These are phyloP conservation scores for Coemansia sp. DNA, from an alignment of 192 early-diverging fungal genomes.

Conservation along the genomic window DNA sequence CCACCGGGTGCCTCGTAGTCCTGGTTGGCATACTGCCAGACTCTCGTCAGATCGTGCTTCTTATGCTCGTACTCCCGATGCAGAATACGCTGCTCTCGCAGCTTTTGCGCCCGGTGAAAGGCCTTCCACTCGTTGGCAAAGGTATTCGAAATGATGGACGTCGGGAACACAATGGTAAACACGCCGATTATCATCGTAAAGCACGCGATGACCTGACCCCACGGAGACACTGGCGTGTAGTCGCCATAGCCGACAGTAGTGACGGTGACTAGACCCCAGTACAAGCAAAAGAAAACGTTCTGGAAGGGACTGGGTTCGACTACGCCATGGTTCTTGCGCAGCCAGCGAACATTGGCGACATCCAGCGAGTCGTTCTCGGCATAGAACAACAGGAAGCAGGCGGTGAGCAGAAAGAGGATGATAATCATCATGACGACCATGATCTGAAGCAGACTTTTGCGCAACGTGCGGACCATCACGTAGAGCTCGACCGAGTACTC, in stretches of 20 bases:
- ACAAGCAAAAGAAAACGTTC: conserved; percentile 56
- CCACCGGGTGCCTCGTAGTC: conserved; percentile 14
- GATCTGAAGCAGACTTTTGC: conserved; percentile 45
- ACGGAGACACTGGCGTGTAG: conserved; percentile 51
- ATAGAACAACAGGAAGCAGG: conserved; percentile 46
- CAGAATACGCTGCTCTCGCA: conserved; percentile 33
- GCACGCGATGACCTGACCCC: conserved; percentile 54
- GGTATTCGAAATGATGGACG: conserved; percentile 61
- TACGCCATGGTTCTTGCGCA: conserved; percentile 44
- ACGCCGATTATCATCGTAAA: conserved; percentile 60
- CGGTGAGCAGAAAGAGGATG: conserved; percentile 33
- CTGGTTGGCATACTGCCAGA: conserved; percentile 36
- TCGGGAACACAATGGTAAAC: conserved; percentile 60
- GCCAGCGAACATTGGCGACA: conserved; percentile 28
- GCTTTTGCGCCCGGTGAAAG: conserved; percentile 45
- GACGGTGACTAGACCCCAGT: conserved; percentile 60
- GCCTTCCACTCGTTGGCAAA: conserved; percentile 59
- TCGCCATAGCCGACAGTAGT: conserved; percentile 63
- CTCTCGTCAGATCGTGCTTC: conserved; percentile 20
- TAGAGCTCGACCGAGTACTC: conserved; percentile 53
- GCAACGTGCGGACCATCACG: conserved; percentile 46
- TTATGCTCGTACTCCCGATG: conserved; percentile 29
- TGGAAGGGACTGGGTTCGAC: conserved; percentile 57
- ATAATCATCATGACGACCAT: conserved; percentile 48
- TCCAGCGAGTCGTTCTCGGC: conserved; percentile 50